Base-by-base conservation (phyloP, 768 basidiomycete genomes). In the Tremella fuciformis region DNA sequence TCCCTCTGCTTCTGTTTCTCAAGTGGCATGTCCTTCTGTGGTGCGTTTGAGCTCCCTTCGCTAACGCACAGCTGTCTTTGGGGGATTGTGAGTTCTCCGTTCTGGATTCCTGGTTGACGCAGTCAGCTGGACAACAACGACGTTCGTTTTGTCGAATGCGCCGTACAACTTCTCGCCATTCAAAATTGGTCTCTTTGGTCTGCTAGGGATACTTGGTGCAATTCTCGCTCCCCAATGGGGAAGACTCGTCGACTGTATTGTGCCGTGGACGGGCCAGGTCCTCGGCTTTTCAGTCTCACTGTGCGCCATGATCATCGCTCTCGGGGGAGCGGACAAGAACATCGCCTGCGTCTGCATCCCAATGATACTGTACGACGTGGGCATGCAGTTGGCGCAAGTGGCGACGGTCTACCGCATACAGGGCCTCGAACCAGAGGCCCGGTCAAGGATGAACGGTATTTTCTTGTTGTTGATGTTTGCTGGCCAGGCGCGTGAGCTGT, bases 201-300 rank as follows among this genome's bases (percentile, higher is more conserved):
- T 90, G 13, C 79, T 88, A 16, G 88, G 88, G 13, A 76, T 82
- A 60, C 79, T 85, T 16, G 89, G 79, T 25, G 74, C 81, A 48
- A 77, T 84, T 7, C 75, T 83, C 55, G 86, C 86, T 0, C 89
- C 89, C 0, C 60, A 89, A 18, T 81, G 84, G 26, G 91, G 90
- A 0, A 82, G 81, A 46, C 63, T 83, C 11, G 82, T 91, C 55
- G 89, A 91, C 77, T 77, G 75, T 3, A 80, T 91, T 29, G 81
- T 88, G 0, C 86, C 87, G 0, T 93, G 89, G 89, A 84, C 86
- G 55, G 86, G 86, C 8, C 83, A 86, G 8, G 78, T 91, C 26
- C 67, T 84, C 44, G 83, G 82, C 8, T 79, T 84, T 11, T 6
- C 29, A 34, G 29, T 34, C 29, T 34, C 29, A 34, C 29, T 34